phyloP scores from a whole-genome alignment of 345 rosid species.

The Sisymbrium altissimum region DNA sequence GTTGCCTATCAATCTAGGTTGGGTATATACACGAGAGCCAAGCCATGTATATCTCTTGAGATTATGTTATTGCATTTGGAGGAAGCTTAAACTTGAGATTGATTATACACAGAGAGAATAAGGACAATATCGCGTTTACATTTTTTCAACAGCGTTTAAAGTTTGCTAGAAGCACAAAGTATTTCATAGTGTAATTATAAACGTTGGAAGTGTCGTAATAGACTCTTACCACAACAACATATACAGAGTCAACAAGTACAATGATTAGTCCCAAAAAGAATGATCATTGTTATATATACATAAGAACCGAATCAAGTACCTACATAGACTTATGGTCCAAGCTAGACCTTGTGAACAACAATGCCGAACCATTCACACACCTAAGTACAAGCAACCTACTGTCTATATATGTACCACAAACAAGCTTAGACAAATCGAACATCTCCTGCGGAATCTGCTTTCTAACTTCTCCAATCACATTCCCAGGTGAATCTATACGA shows the following conservation, averaged over 20 bases:
- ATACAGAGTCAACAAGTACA: background rate
- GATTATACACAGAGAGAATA: too few relatives aligned
- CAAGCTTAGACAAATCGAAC: conserved; percentile 76
- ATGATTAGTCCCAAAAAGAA: conserved; percentile 11
- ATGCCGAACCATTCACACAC: conserved; percentile 80
- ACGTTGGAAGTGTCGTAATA: too few relatives aligned
- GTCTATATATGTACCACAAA: conserved; percentile 81
- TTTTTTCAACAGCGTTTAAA: too few relatives aligned
- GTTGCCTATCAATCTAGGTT: too few relatives aligned
- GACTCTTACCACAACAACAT: background rate
- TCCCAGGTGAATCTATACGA: conserved; percentile 44
- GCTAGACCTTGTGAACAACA: conserved; percentile 58
- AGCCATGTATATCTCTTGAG: too few relatives aligned
- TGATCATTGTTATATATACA: conserved; percentile 11
- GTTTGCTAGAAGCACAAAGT: too few relatives aligned
- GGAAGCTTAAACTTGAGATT: too few relatives aligned
- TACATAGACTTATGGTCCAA: conserved; percentile 20
- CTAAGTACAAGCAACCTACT: conserved; percentile 72
- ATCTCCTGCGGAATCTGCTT: conserved; percentile 77
- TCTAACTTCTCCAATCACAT: conserved; percentile 64
- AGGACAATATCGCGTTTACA: too few relatives aligned
- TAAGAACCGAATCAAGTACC: conserved; percentile 14
- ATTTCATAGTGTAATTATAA: too few relatives aligned
- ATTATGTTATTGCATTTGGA: too few relatives aligned
- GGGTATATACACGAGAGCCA: too few relatives aligned